Percentiles rank a stretch among this genome's conserved stretches.
Conservation (phyloP, 2,329 filamentous ascomycete species). For the Fusarium beomiforme region DNA sequence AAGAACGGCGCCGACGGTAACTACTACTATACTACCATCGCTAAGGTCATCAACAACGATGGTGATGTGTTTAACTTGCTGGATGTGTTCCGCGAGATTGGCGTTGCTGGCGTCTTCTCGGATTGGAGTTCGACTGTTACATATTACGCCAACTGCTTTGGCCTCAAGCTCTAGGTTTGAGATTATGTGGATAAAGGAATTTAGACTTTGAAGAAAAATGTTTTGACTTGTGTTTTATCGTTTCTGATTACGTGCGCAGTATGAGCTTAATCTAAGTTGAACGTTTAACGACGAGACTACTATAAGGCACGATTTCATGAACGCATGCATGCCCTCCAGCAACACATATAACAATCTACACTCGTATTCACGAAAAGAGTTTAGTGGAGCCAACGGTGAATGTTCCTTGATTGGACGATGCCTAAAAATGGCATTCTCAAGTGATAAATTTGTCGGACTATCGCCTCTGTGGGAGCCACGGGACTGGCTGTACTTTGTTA, state of each 20-base stretch:
- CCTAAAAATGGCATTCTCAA: neutral
- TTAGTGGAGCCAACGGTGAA: neutral
- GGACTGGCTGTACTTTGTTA: neutral
- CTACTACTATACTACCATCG: constrained; percentile 67
- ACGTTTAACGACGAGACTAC: neutral
- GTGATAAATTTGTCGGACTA: too few relatives aligned
- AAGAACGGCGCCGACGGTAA: constrained; percentile 58
- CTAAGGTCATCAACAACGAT: constrained; percentile 66
- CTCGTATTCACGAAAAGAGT: neutral
- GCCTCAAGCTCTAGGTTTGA: constrained; percentile 32
- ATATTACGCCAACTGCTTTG: constrained; percentile 78
- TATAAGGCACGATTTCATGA: neutral
- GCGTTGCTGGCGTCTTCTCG: constrained; percentile 70
- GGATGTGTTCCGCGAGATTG: constrained; percentile 71
- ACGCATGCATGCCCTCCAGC: too few relatives aligned
- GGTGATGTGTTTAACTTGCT: constrained; percentile 74
- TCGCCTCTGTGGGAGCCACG: neutral
- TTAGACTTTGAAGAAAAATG: neutral
- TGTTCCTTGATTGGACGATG: neutral
- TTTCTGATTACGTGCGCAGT: too few relatives aligned
- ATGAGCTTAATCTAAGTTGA: neutral
- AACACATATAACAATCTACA: too few relatives aligned
- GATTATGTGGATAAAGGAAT: neutral
- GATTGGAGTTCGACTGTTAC: constrained; percentile 77
- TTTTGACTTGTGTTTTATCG: neutral